phyloP scores from a whole-genome alignment of 1,139 yeast species.

The Oligophagozyma castellii region DNA sequence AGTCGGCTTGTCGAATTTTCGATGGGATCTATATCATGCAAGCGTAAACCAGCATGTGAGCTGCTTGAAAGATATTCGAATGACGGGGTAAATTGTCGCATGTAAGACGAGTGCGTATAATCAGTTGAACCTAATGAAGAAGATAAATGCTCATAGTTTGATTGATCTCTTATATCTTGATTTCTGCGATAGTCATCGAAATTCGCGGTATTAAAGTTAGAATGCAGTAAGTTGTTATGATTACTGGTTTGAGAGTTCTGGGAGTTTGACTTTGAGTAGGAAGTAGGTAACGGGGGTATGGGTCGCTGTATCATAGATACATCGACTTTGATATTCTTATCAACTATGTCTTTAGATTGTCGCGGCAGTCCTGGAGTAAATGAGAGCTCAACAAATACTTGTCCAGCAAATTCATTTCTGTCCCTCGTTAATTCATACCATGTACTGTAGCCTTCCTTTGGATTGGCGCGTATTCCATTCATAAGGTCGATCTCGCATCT shows the following conservation, averaged over 20 bases:
- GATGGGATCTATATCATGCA: no score
- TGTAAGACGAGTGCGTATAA: slow-evolving; percentile 20
- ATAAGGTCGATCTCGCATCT: slow-evolving; percentile 67
- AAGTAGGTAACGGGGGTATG: slow-evolving; percentile 28
- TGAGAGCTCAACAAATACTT: slow-evolving; percentile 80
- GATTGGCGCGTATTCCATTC: slow-evolving; percentile 49
- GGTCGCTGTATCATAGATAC: slow-evolving; percentile 23
- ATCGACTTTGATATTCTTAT: slow-evolving; percentile 13
- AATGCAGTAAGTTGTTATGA: no score
- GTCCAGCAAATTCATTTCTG: slow-evolving; percentile 68
- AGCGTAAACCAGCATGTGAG: not conserved
- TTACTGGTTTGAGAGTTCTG: not conserved
- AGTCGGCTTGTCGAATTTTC: slow-evolving; percentile 7
- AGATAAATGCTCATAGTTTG: slow-evolving; percentile 1
- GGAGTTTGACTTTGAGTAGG: slow-evolving; percentile 2
- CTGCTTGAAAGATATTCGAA: not conserved
- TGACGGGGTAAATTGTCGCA: slow-evolving; percentile 16
- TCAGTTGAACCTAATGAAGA: no score
- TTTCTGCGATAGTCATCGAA: not conserved
- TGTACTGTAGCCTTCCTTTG: slow-evolving; percentile 66
- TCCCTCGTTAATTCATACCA: slow-evolving; percentile 68
- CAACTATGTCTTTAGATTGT: slow-evolving; percentile 5
- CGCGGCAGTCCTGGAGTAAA: slow-evolving; percentile 57
- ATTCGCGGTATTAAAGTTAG: not conserved
- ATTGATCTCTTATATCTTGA: not conserved